Evolutionary conservation across 2,329 filamentous ascomycete species (phyloP), one percentile per base, ranked within the genome.

Genomic region (Botrytis squamosa): DNA sequence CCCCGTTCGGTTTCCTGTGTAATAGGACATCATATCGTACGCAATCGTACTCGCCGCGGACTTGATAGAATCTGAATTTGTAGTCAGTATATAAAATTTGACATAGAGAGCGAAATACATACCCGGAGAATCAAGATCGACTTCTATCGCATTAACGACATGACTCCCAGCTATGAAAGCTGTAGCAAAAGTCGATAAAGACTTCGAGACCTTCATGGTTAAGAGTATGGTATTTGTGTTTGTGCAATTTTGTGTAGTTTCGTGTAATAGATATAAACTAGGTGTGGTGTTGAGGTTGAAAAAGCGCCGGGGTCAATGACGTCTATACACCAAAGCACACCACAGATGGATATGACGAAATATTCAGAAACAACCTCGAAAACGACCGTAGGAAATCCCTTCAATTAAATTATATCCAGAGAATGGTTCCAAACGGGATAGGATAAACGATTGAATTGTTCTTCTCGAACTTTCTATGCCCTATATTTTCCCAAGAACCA

Each of bases 1-100:
- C 25, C 85, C 86, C 1, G 86, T 84, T 65, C 84, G 77, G 75
- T 89, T 87, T 29, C 87, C 87, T 57, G 81, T 82, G 78, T 89
- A 89, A 77, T 85, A 86, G 29, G 79, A 79, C 82, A 88, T 84
- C 82, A 88, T 84, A 64, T 85, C 85, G 73, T 84, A 82, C 6
- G 86, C 86, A 33, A 83, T 75, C 49, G 75, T 74, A 59, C 77
- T 79, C 25, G 82, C 77, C 1, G 77, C 77, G 16, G 74, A 66
- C 74, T 81, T 82, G 66, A 82, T 81, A 1, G 81, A 81, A 67
- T 78, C 81, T 73, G 57, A 67, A 46, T 74, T 20, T 22, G n/a
- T 10, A 20, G 49, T 72, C 40, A 72, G 70, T 55, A 52, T 44
- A 67, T n/a, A 33, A 59, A 60, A 36, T 36, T 18, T 22, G 18